Conservation (phyloP, 331 rosid genomes). For the Prunus yedoensis region DNA sequence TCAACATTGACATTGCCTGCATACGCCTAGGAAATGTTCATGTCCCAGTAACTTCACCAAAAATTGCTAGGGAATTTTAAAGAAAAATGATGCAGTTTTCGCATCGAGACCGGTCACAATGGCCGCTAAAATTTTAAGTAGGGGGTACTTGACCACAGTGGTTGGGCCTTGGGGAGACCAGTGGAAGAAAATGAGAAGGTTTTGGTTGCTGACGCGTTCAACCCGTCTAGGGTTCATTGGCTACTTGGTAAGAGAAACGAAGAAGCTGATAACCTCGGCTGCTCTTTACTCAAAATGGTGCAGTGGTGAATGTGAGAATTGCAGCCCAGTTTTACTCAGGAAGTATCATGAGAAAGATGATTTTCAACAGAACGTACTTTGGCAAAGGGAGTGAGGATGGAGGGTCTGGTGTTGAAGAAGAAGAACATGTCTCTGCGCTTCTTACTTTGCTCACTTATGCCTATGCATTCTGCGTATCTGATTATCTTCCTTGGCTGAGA, state of each 20-base stretch:
- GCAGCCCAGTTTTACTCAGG: neutral
- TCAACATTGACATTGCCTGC: conserved; percentile 37
- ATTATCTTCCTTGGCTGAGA: conserved; percentile 21
- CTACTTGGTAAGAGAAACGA: conserved; percentile 33
- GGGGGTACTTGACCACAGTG: conserved; percentile 18
- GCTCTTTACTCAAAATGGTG: neutral
- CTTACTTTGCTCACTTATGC: conserved; percentile 6
- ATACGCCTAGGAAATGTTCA: conserved; percentile 36
- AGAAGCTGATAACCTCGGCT: conserved; percentile 27
- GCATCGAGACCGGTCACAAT: conserved; percentile 35
- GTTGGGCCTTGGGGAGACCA: conserved; percentile 31
- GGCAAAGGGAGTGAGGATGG: conserved; percentile 22
- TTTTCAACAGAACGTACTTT: conserved; percentile 5
- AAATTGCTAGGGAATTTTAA: conserved; percentile 37
- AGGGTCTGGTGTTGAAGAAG: conserved; percentile 15
- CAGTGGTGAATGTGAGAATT: neutral
- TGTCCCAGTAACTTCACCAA: conserved; percentile 36
- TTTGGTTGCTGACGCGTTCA: conserved; percentile 22
- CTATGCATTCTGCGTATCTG: conserved; percentile 19
- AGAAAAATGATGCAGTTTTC: conserved; percentile 34
- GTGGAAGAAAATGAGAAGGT: conserved; percentile 55
- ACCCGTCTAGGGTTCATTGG: conserved; percentile 7
- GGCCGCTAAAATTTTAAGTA: conserved; percentile 1
- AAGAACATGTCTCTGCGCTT: conserved; percentile 25
- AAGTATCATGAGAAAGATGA: conserved; percentile 4